Evolutionary conservation across 2,329 filamentous ascomycete genomes (phyloP), one percentile per base, ranked within the genome.

Genomic region (Trichoderma cornu-damae): DNA sequence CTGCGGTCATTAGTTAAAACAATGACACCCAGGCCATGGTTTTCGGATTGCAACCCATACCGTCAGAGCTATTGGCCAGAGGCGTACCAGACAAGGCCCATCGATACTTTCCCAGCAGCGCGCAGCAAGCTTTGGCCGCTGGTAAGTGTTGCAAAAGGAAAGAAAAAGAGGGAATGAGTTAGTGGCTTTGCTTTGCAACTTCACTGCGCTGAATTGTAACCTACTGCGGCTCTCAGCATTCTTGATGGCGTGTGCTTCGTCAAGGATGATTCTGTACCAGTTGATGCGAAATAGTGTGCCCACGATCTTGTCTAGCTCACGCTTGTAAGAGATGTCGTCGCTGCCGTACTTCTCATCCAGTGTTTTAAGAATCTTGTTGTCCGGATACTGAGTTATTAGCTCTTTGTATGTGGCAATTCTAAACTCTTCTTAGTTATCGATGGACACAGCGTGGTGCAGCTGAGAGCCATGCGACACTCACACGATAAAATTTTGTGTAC

Each of bases 161-260:
- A 47, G 9, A 5, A 18, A 30, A 42, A 11, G 4, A 6, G 6
- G 43, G 42, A 47, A 7, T 49, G 14, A 60, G 46, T 28, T 4
- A 12, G 3, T 18, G 28, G 28, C 12, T 2, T 14, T 22, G n/a
- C 4, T 18, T 16, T 12, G 16, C 2, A n/a, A n/a, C n/a, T n/a
- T n/a, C n/a, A n/a, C 16, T 12, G 14, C 2, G 12, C 2, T 2
- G 1, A 35, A 37, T 20, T 1, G 8, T 11, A 34, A 64, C 69
- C 58, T 55, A 73, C 72, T 68, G 7, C 61, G 54, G 0, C 68
- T 66, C 0, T 57, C 57, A 5, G 74, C 67, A 28, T 82, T 84
- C 60, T 83, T 84, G 59, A 85, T 82, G 0, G 62, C 63, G 49
- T 84, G 81, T 0, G 77, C 80, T 62, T 85, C 82, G 44, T 85